A percentile compares a stretch with the other conserved stretches of the same genome.
Evolutionary conservation across 1,284 basidiomycete species (phyloP).

Genomic region (Ceratobasidium sp.): DNA sequence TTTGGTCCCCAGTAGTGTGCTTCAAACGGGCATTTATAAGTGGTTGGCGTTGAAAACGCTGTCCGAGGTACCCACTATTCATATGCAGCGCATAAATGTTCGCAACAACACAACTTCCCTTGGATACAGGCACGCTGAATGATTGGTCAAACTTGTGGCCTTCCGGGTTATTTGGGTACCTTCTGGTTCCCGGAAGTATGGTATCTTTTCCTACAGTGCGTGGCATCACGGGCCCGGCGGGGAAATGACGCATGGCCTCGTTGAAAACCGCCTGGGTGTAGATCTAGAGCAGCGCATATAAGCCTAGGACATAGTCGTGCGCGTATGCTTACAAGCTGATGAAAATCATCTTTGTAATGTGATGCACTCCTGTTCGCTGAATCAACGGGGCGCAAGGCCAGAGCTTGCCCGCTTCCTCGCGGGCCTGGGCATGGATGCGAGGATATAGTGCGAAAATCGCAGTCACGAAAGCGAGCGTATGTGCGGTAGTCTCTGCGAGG

Average conservation of each 20-base stretch:
- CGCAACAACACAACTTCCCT: neutral
- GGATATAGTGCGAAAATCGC: conserved; percentile 28
- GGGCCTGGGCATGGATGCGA: conserved; percentile 5
- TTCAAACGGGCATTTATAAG: neutral
- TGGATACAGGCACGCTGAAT: conserved; percentile 6
- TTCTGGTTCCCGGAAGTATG: neutral
- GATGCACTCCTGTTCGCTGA: neutral
- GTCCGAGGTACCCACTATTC: conserved; percentile 5
- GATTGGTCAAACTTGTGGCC: neutral
- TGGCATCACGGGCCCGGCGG: conserved; percentile 4
- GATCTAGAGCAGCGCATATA: neutral
- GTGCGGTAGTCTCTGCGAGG: conserved; percentile 7
- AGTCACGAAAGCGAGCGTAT: conserved; percentile 9
- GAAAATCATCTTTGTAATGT: conserved; percentile 10
- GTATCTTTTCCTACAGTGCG: conserved; percentile 8
- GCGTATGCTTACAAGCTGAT: neutral
- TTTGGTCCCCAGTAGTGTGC: conserved; percentile 19
- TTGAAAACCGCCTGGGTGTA: conserved; percentile 19
- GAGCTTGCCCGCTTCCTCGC: conserved; percentile 9
- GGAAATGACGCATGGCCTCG: conserved; percentile 16
- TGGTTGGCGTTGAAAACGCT: neutral
- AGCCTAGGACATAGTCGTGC: no score
- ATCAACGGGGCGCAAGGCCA: conserved; percentile 1
- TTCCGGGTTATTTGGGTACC: neutral
- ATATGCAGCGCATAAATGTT: conserved; percentile 21